These are phyloP conservation scores for Wickerhamomyces subpelliculosus DNA, from an alignment of 805 yeast species.

Conservation along the genomic window DNA sequence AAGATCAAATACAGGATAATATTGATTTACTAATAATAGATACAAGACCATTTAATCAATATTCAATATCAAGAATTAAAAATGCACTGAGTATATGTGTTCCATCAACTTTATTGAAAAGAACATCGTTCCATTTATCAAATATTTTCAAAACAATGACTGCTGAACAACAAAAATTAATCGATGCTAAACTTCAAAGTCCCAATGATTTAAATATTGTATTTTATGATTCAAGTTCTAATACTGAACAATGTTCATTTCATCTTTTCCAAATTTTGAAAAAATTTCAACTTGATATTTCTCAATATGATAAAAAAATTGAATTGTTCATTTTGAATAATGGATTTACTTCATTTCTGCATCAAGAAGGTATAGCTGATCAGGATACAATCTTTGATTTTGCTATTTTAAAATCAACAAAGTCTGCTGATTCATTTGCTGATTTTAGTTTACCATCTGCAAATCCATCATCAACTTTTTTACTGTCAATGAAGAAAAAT, in stretches of 20 bases:
- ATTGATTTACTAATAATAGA: slow-evolving; percentile 33
- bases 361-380: neutral
- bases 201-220: slow-evolving; percentile 8
- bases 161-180: slow-evolving; percentile 10
- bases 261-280: slow-evolving; percentile 20
- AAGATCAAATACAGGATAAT: neutral
- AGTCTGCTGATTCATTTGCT: slow-evolving; percentile 9
- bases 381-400: slow-evolving; percentile 6
- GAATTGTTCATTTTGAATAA: slow-evolving; percentile 13
- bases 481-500: slow-evolving; percentile 18
- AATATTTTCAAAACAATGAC: slow-evolving; percentile 23
- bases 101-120: slow-evolving; percentile 79
- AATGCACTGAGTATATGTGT: slow-evolving; percentile 72
- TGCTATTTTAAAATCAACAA: neutral
- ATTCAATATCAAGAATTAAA: slow-evolving; percentile 47
- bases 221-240: slow-evolving; percentile 20
- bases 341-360: slow-evolving; percentile 15
- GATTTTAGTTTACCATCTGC: slow-evolving; percentile 19
- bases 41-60: slow-evolving; percentile 76
- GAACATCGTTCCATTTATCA: slow-evolving; percentile 29
- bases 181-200: slow-evolving; percentile 9
- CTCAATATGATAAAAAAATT: slow-evolving; percentile 4
- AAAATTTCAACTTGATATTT: slow-evolving; percentile 16
- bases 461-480: slow-evolving; percentile 16
- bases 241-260: slow-evolving; percentile 13